Conservation (phyloP, 352 stramenopile genomes). For the Phytophthora ramorum region DNA sequence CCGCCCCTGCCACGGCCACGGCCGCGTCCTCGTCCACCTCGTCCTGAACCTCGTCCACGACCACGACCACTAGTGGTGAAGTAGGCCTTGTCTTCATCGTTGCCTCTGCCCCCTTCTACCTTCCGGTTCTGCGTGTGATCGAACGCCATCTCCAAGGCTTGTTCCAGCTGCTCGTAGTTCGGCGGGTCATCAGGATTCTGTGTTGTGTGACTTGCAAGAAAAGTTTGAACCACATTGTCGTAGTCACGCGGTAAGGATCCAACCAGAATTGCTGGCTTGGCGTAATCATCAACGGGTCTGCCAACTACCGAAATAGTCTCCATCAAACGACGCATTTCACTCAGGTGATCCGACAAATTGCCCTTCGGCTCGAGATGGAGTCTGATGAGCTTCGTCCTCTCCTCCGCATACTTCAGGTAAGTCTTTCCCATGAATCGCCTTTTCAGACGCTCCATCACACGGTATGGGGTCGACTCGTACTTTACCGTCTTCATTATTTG, state of each 20-base stretch:
- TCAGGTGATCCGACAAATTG: conserved; percentile 1
- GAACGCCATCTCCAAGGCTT: neutral
- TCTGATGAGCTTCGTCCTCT: neutral
- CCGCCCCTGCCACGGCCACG: neutral
- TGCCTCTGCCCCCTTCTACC: neutral
- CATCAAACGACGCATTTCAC: neutral
- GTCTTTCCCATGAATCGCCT: neutral
- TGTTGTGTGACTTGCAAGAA: neutral
- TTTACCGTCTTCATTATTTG: conserved; percentile 8
- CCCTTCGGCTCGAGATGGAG: neutral
- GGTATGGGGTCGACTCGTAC: conserved; percentile 1
- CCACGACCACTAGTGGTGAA: neutral
- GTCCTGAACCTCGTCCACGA: neutral
- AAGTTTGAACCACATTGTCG: neutral
- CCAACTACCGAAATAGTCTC: neutral
- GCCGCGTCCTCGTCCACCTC: neutral
- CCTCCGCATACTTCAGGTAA: conserved; percentile 1
- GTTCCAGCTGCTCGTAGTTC: neutral
- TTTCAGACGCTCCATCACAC: conserved; percentile 4
- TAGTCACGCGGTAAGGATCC: neutral
- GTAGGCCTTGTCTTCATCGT: neutral
- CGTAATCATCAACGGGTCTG: neutral
- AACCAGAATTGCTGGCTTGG: neutral
- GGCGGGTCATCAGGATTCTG: neutral
- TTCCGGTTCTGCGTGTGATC: neutral